Evolutionary conservation across 306 rosid species (phyloP).

Genomic region (Lathyrus tuberosus): DNA sequence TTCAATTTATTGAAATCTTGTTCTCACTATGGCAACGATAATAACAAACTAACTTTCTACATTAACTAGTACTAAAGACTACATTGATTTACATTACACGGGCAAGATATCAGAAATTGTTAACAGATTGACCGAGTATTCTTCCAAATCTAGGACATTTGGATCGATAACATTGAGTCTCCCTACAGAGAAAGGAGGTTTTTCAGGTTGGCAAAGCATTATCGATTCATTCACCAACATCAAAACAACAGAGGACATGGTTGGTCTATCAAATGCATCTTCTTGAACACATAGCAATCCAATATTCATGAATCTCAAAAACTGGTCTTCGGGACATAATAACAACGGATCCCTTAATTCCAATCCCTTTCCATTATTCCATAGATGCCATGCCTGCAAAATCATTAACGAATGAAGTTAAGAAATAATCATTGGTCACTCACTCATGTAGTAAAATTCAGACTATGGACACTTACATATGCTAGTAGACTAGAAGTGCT

Average conservation of each 20-base stretch:
- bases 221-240: conserved; percentile 47
- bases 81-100: conserved; percentile 3
- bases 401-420: background rate
- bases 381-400: conserved; percentile 53
- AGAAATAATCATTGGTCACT: background rate
- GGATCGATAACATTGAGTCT: conserved; percentile 25
- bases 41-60: no score
- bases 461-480: conserved; percentile 39
- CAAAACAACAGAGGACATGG: conserved; percentile 50
- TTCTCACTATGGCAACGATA: no score
- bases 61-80: background rate
- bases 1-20: no score
- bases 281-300: conserved; percentile 58
- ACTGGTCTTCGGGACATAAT: conserved; percentile 40
- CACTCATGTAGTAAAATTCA: background rate
- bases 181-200: conserved; percentile 46
- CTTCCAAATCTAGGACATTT: background rate
- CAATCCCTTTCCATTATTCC: conserved; percentile 43
- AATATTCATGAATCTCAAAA: conserved; percentile 45
- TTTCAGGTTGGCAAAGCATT: conserved; percentile 36
- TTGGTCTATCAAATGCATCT: conserved; percentile 55
- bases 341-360: conserved; percentile 50
- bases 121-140: conserved; percentile 34
- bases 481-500: conserved; percentile 41
- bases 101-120: conserved; percentile 43